Conservation (phyloP, 1,139 yeast species). For the Lodderomyces jiufengensis region DNA sequence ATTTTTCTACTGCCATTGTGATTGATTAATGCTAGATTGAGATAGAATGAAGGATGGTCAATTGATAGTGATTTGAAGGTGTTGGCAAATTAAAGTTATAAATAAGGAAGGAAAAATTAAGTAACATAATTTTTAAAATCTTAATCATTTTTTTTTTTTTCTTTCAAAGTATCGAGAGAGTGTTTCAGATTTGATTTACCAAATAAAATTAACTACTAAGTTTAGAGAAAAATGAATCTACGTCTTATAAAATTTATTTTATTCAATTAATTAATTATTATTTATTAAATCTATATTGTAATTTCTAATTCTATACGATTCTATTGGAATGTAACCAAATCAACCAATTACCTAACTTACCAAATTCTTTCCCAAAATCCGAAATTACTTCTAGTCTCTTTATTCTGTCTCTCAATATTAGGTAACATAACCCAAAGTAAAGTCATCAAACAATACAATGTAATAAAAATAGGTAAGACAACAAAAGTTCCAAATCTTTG, state of each 20-base stretch:
- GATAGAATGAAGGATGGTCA: neutral
- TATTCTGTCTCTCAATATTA: conserved; percentile 24
- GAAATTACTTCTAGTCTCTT: conserved; percentile 9
- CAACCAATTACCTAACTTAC: no score
- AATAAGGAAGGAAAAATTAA: conserved; percentile 1
- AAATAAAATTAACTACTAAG: no score
- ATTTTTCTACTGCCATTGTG: conserved; percentile 45
- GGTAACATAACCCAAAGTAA: conserved; percentile 47
- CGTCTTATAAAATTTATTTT: no score
- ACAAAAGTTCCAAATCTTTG: conserved; percentile 50
- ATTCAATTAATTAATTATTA: no score
- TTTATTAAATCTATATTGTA: conserved; percentile 1
- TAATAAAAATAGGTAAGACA: conserved; percentile 51
- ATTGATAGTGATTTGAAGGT: no score
- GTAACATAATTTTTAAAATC: neutral
- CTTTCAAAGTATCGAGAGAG: no score
- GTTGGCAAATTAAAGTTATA: neutral
- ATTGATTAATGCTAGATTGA: no score
- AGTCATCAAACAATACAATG: conserved; percentile 34
- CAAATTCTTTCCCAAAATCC: conserved; percentile 23
- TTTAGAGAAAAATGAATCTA: no score
- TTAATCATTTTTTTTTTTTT: no score
- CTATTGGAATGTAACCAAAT: no score
- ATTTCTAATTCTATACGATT: neutral
- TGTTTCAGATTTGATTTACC: no score